Percentiles rank a stretch among this genome's conserved stretches.
Conservation (phyloP, 2,329 filamentous ascomycete genomes). For the Pyricularia sp. region DNA sequence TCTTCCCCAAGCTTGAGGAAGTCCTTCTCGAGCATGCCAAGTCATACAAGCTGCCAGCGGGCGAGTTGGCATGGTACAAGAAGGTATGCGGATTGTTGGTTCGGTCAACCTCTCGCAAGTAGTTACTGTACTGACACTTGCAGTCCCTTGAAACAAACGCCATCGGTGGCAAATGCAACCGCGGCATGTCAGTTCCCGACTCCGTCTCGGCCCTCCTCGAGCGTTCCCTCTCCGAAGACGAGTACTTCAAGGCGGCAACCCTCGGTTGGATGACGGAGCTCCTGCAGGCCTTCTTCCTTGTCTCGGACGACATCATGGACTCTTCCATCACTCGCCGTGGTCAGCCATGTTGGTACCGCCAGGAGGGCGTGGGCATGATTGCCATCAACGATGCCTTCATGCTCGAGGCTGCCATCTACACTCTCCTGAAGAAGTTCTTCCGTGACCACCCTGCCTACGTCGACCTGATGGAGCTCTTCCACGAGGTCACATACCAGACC, state of each 20-base stretch:
- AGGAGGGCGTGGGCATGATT: conserved; percentile 79
- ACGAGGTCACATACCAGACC: conserved; percentile 86
- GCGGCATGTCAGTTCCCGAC: conserved; percentile 94
- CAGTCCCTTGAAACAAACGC: conserved; percentile 78
- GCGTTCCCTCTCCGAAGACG: conserved; percentile 57
- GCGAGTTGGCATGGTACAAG: conserved; percentile 77
- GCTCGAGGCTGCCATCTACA: conserved; percentile 83
- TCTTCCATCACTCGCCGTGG: conserved; percentile 86
- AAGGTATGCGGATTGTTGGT: conserved; percentile 37
- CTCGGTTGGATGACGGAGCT: conserved; percentile 98
- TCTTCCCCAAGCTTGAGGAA: conserved; percentile 77
- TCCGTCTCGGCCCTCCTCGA: conserved; percentile 68
- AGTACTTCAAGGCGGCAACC: conserved; percentile 79
- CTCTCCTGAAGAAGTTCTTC: conserved; percentile 89
- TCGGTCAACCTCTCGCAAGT: too few species aligned
- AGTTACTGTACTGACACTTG: conserved; percentile 8
- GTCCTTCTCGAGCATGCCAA: conserved; percentile 68
- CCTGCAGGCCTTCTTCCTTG: conserved; percentile 96
- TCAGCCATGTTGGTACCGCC: conserved; percentile 91
- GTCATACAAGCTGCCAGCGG: conserved; percentile 69
- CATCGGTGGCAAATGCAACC: conserved; percentile 93
- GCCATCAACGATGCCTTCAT: conserved; percentile 98
- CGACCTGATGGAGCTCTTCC: conserved; percentile 90
- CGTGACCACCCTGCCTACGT: conserved; percentile 74
- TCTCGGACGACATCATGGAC: conserved; percentile 99